Conservation (phyloP, 2,329 filamentous ascomycete genomes). For the Aspergillus fructus region DNA sequence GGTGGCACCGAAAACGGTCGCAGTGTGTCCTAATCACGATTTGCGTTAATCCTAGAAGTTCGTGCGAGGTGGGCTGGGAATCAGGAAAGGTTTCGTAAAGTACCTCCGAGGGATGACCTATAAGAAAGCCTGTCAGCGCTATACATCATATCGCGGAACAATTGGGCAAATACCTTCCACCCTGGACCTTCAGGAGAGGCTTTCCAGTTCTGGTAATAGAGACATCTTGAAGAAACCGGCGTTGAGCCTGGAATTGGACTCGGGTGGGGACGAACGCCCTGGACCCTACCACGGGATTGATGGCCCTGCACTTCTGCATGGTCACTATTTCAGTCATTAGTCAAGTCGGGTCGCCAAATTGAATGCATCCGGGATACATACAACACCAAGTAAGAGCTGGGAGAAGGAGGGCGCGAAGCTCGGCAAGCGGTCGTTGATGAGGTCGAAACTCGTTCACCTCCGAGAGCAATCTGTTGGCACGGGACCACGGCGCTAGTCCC, state of each 20-base stretch:
- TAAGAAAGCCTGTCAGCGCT: constrained; percentile 23
- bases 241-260: constrained; percentile 43
- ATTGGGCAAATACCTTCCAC: constrained; percentile 70
- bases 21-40: constrained; percentile 72
- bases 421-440: constrained; percentile 27
- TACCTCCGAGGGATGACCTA: constrained; percentile 86
- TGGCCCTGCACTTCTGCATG: constrained; percentile 48
- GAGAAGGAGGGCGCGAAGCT: constrained; percentile 28
- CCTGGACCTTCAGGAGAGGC: constrained; percentile 83
- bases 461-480: constrained; percentile 26
- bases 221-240: constrained; percentile 70
- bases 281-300: constrained; percentile 42
- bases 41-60: constrained; percentile 24
- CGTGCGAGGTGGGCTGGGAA: constrained; percentile 18
- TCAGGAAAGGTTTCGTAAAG: constrained; percentile 14
- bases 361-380: constrained; percentile 20
- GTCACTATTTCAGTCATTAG: constrained; percentile 32
- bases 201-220: constrained; percentile 94
- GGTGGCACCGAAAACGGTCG: constrained; percentile 96
- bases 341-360: constrained; percentile 28
- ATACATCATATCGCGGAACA: constrained; percentile 6
- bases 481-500: constrained; percentile 34
- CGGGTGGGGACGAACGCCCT: constrained; percentile 37
- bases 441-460: constrained; percentile 22
- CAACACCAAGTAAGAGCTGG: constrained; percentile 18